phyloP scores from a whole-genome alignment of 1,139 yeast genomes.

The Protomyces macrosporus region DNA sequence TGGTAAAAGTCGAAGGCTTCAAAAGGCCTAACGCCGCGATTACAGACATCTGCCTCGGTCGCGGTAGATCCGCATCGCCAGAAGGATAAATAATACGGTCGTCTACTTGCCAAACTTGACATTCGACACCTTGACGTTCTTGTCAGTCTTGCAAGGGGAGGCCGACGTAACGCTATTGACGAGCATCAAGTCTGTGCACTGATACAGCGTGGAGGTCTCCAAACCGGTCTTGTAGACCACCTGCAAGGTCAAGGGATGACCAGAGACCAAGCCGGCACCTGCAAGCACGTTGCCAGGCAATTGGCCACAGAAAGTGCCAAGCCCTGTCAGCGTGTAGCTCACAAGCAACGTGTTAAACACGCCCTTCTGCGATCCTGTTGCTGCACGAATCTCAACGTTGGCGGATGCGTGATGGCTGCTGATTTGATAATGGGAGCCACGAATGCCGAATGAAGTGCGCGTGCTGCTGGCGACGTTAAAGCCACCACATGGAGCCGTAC shows the following conservation, averaged over 20 bases:
- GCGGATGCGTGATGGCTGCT: conserved; percentile 14
- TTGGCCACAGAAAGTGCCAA: conserved; percentile 17
- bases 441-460: background rate
- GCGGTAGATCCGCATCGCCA: too few species aligned
- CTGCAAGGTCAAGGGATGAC: conserved; percentile 9
- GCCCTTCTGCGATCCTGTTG: background rate
- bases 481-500: conserved; percentile 17
- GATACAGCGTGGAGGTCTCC: background rate
- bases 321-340: conserved; percentile 18
- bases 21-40: too few species aligned
- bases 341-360: background rate
- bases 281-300: background rate
- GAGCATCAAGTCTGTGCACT: background rate
- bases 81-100: too few species aligned
- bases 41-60: too few species aligned
- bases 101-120: background rate
- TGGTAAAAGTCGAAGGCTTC: too few species aligned
- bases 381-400: conserved; percentile 1
- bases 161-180: background rate
- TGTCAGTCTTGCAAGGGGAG: background rate
- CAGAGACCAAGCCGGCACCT: background rate
- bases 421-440: conserved; percentile 13
- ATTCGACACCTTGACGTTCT: background rate
- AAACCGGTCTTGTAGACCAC: conserved; percentile 4
- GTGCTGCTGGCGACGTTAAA: conserved; percentile 3